These are phyloP conservation scores for Sarocladium brachiariae DNA, from an alignment of 2,329 filamentous ascomycete genomes.

Conservation along the genomic window DNA sequence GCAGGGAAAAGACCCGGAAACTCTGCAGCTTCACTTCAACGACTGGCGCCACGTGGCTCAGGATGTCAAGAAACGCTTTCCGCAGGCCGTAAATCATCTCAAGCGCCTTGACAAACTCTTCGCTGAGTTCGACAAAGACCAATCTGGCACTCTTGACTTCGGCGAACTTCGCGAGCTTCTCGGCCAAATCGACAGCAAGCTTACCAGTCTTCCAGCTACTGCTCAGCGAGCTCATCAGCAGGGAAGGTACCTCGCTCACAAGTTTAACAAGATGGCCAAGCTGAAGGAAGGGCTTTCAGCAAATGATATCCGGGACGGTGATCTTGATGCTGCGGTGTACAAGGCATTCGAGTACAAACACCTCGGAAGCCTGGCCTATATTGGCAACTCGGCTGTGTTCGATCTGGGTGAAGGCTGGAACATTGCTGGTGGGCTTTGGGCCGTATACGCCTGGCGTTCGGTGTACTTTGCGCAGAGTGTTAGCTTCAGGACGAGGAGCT, in stretches of 20 bases:
- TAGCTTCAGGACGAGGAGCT: slow-evolving; percentile 76
- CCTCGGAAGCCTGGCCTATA: slow-evolving; percentile 84
- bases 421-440: slow-evolving; percentile 76
- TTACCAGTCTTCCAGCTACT: slow-evolving; percentile 90
- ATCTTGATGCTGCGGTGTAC: slow-evolving; percentile 87
- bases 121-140: slow-evolving; percentile 84
- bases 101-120: slow-evolving; percentile 88
- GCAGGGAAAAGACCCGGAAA: slow-evolving; percentile 81
- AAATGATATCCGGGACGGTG: slow-evolving; percentile 81
- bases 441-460: slow-evolving; percentile 92
- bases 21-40: slow-evolving; percentile 74
- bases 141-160: slow-evolving; percentile 89
- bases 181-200: slow-evolving; percentile 85
- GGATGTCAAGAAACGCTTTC: slow-evolving; percentile 81
- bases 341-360: slow-evolving; percentile 93
- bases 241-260: slow-evolving; percentile 83
- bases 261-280: slow-evolving; percentile 86
- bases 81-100: slow-evolving; percentile 81
- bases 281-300: slow-evolving; percentile 65
- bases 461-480: slow-evolving; percentile 98
- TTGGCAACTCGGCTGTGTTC: slow-evolving; percentile 94
- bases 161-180: slow-evolving; percentile 84
- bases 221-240: slow-evolving; percentile 96
- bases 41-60: slow-evolving; percentile 85
- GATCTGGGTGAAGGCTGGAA: slow-evolving; percentile 75